Conservation (phyloP, 345 rosid genomes). For the Noccaea bulbosa region DNA sequence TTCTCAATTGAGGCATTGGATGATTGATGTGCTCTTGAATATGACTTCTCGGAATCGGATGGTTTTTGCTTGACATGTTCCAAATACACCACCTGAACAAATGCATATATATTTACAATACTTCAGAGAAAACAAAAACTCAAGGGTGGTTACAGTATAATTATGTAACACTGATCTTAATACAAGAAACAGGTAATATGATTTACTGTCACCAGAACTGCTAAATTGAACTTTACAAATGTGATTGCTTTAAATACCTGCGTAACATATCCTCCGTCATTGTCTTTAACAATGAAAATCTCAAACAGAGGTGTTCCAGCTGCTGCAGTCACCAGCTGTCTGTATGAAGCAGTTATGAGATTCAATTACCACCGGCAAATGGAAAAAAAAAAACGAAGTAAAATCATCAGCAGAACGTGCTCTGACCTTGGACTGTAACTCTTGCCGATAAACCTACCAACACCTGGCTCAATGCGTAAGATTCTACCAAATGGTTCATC, state of each 20-base stretch:
- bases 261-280: conserved; percentile 65
- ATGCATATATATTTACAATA: conserved; percentile 4
- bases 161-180: background rate
- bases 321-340: conserved; percentile 80
- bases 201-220: conserved; percentile 15
- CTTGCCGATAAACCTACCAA: conserved; percentile 89
- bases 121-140: conserved; percentile 5
- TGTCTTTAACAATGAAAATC: conserved; percentile 83
- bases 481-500: conserved; percentile 88
- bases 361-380: conserved; percentile 16
- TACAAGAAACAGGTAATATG: background rate
- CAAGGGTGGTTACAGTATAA: conserved; percentile 8
- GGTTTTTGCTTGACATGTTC: conserved; percentile 65
- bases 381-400: background rate
- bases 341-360: conserved; percentile 49
- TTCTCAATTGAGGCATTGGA: conserved; percentile 55
- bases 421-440: conserved; percentile 86
- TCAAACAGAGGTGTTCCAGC: conserved; percentile 95
- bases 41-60: conserved; percentile 44
- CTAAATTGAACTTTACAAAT: background rate
- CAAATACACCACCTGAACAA: conserved; percentile 75
- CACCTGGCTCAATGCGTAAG: conserved; percentile 76
- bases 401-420: conserved; percentile 11
- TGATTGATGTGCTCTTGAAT: conserved; percentile 53
- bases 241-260: conserved; percentile 56